Base-by-base conservation (phyloP, 805 yeast species). In the Myxozyma lipomycoides region DNA sequence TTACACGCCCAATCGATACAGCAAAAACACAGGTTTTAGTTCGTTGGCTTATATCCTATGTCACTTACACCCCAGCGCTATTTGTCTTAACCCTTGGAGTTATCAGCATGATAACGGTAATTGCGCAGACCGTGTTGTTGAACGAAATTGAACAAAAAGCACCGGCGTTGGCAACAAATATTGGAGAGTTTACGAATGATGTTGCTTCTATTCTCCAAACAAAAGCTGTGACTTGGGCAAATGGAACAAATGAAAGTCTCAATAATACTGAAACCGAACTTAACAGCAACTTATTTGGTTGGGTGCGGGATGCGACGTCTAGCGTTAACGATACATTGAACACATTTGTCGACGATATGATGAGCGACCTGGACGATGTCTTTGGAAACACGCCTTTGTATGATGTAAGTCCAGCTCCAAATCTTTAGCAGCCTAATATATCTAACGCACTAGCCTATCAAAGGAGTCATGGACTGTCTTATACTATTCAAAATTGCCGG, bases 391-490 rank as follows among this genome's bases (percentile, higher is more conserved):
- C 97, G 0, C 77, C 84, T 0, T 68, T 91, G 9, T 78, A 81
- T 42, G 64, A 64, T 45, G 46, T 43, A 32, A 21, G 46, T 32
- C 12, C n/a, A 12, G 12, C 5, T 17, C 26, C n/a, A 17, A 28
- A 17, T 35, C 19, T 7, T n/a, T n/a, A n/a, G n/a, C n/a, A n/a
- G n/a, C n/a, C n/a, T n/a, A n/a, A n/a, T n/a, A n/a, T n/a, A n/a
- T 12, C 23, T 38, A 38, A 86, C 97, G 0, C 77, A 84, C 0
- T 90, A 65, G 36, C 44, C 58, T 9, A 42, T 59, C 12, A 1
- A 85, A 25, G 75, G 83, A 0, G 79, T 88, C 0, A 84, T 90
- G 3, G 80, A 82, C 28, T 91, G 98, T 69, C 78, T 86, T 2
- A 72, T 93, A 35, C 91, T 86, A 17, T 73, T 83, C 43, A 93